Evolutionary conservation across 1,284 basidiomycete species (phyloP).

Genomic region (Ganoderma boninense): DNA sequence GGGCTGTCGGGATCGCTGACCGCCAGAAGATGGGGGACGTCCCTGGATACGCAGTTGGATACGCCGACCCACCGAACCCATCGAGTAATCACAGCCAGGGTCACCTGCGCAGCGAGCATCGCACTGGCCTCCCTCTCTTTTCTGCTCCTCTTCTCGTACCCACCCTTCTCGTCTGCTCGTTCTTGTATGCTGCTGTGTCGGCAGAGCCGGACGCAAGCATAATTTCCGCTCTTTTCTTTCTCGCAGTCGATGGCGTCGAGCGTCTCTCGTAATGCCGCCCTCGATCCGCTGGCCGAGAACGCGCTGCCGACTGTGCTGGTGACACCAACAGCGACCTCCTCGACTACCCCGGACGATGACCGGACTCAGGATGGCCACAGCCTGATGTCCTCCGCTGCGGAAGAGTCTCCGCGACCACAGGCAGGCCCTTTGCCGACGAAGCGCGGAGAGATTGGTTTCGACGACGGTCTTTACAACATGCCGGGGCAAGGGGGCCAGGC

Average conservation of each 20-base stretch:
- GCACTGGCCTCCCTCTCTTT: conserved; percentile 10
- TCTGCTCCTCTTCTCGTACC: conserved; percentile 12
- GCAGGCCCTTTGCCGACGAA: conserved; percentile 70
- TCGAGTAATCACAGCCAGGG: conserved; percentile 4
- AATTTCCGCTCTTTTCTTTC: conserved; percentile 31
- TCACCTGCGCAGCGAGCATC: not conserved
- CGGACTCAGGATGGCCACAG: conserved; percentile 7
- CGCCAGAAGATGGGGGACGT: not conserved
- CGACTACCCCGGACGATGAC: conserved; percentile 12
- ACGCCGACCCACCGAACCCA: conserved; percentile 3
- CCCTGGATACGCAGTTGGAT: conserved; percentile 17
- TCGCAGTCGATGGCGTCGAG: conserved; percentile 31
- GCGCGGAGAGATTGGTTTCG: conserved; percentile 71
- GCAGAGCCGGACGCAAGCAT: conserved; percentile 48
- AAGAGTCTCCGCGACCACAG: conserved; percentile 48
- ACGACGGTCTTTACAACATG: conserved; percentile 49
- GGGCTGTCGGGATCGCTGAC: conserved; percentile 1
- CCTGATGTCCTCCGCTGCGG: conserved; percentile 4
- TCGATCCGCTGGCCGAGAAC: conserved; percentile 35
- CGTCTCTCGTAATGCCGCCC: conserved; percentile 26
- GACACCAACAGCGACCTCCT: conserved; percentile 29
- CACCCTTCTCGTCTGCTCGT: conserved; percentile 16
- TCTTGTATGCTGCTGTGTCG: conserved; percentile 35
- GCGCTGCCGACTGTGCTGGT: conserved; percentile 33
- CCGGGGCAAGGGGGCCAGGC: conserved; percentile 29